A percentile compares a stretch with the other conserved stretches of the same genome.
These are phyloP conservation scores for Suhomyces terraborum DNA, from an alignment of 1,139 yeast species.

Conservation along the genomic window DNA sequence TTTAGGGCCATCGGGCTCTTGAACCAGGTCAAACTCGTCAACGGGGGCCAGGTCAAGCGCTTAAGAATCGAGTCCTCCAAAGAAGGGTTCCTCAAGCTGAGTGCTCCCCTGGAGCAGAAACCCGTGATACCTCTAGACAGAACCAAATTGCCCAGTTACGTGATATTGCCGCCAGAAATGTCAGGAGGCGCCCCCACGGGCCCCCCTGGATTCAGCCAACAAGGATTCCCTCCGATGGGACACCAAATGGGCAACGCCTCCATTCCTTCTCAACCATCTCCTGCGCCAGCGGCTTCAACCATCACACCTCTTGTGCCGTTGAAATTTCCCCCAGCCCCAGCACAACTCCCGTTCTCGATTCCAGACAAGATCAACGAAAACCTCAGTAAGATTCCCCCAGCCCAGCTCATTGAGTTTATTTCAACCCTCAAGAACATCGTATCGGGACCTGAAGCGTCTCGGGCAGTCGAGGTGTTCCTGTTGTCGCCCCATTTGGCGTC, in stretches of 20 bases:
- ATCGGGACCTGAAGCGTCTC: slow-evolving; percentile 51
- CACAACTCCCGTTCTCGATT: slow-evolving; percentile 38
- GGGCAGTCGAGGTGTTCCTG: slow-evolving; percentile 53
- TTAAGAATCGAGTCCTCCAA: slow-evolving; percentile 61
- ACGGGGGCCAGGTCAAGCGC: slow-evolving; percentile 38
- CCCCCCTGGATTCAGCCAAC: slow-evolving; percentile 5
- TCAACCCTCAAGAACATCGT: slow-evolving; percentile 60
- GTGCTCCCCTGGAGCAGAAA: slow-evolving; percentile 33
- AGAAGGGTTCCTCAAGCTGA: slow-evolving; percentile 50
- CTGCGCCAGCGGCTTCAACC: slow-evolving; percentile 1
- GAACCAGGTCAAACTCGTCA: slow-evolving; percentile 43
- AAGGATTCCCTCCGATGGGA: slow-evolving; percentile 2
- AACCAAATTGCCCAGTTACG: slow-evolving; percentile 53
- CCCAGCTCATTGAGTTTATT: slow-evolving; percentile 64
- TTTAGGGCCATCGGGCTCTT: slow-evolving; percentile 47
- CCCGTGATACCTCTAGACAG: slow-evolving; percentile 46
- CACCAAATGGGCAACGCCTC: slow-evolving; percentile 4
- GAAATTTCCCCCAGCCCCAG: slow-evolving; percentile 30
- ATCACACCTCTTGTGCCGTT: slow-evolving; percentile 10
- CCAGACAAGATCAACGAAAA: slow-evolving; percentile 59
- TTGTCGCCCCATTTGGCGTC: slow-evolving; percentile 62
- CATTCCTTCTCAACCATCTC: not conserved
- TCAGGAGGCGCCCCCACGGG: not conserved
- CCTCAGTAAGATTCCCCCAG: slow-evolving; percentile 64
- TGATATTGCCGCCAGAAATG: slow-evolving; percentile 55